Evolutionary conservation across 768 basidiomycete genomes (phyloP).

Genomic region (Hygrophoropsis aurantiaca): DNA sequence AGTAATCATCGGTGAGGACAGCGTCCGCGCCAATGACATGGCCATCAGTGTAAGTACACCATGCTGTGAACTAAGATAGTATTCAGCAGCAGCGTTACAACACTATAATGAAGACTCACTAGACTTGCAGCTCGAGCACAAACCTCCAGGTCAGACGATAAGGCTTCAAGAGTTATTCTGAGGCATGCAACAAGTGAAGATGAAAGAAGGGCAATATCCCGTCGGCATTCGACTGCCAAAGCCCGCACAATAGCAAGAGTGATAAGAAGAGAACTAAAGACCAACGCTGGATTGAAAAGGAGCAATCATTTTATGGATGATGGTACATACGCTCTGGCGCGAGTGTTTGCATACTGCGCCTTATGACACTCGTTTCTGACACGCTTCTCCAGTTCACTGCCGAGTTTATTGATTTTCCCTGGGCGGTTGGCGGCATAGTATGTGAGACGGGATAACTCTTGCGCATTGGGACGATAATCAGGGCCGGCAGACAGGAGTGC

Average conservation of each 20-base stretch:
- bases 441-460: constrained; percentile 81
- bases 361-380: constrained; percentile 62
- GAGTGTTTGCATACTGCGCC: constrained; percentile 63
- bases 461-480: constrained; percentile 76
- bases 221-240: constrained; percentile 82
- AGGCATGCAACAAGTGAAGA: constrained; percentile 67
- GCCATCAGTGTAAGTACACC: constrained; percentile 90
- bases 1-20: constrained; percentile 65
- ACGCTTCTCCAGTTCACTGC: constrained; percentile 75
- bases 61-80: constrained; percentile 74
- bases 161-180: constrained; percentile 50
- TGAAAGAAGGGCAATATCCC: constrained; percentile 76
- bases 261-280: constrained; percentile 69
- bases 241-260: constrained; percentile 81
- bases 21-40: constrained; percentile 79
- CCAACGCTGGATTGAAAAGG: constrained; percentile 3
- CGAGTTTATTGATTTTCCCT: constrained; percentile 76
- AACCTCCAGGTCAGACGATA: constrained; percentile 72
- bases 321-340: constrained; percentile 72
- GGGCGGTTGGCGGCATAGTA: constrained; percentile 87
- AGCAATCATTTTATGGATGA: neutral
- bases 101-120: constrained; percentile 45
- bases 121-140: constrained; percentile 76
- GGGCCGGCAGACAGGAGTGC: constrained; percentile 73
- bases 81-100: neutral